phyloP scores from a whole-genome alignment of 495 filamentous ascomycete genomes.

The Talaromyces nanjingensis region DNA sequence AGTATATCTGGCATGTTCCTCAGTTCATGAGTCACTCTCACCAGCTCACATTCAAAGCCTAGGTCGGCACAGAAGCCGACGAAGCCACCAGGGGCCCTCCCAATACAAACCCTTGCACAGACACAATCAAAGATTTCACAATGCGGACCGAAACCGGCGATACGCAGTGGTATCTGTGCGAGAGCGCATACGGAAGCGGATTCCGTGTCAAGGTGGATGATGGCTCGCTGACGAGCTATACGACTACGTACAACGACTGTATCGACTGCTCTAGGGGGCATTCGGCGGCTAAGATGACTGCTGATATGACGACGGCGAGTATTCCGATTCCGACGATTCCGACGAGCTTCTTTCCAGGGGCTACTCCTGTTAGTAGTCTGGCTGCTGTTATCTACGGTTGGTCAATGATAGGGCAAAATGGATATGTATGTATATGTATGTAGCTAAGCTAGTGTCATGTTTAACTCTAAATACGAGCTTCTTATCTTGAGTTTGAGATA shows the following conservation, averaged over 20 bases:
- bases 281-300: conserved; percentile 41
- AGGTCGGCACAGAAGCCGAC: conserved; percentile 48
- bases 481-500: not conserved
- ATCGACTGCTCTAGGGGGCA: conserved; percentile 35
- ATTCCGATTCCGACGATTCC: conserved; percentile 5
- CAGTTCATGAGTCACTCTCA: conserved; percentile 30
- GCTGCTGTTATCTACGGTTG: not conserved
- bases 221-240: conserved; percentile 17
- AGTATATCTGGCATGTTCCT: too few relatives aligned
- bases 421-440: not conserved
- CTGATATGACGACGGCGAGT: conserved; percentile 24
- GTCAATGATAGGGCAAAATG: not conserved
- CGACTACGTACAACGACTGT: conserved; percentile 30
- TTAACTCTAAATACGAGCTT: not conserved
- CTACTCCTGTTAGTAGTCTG: not conserved
- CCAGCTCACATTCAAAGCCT: conserved; percentile 48
- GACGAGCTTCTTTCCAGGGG: not conserved
- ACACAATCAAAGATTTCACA: conserved; percentile 41
- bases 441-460: not conserved
- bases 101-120: conserved; percentile 42
- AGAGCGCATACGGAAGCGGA: conserved; percentile 43
- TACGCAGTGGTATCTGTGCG: conserved; percentile 37
- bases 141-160: conserved; percentile 53
- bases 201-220: conserved; percentile 32
- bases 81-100: conserved; percentile 42